Percentiles rank a stretch among this genome's conserved stretches.
Evolutionary conservation across 2,329 filamentous ascomycete genomes (phyloP).

Genomic region (Didymella lethalis): DNA sequence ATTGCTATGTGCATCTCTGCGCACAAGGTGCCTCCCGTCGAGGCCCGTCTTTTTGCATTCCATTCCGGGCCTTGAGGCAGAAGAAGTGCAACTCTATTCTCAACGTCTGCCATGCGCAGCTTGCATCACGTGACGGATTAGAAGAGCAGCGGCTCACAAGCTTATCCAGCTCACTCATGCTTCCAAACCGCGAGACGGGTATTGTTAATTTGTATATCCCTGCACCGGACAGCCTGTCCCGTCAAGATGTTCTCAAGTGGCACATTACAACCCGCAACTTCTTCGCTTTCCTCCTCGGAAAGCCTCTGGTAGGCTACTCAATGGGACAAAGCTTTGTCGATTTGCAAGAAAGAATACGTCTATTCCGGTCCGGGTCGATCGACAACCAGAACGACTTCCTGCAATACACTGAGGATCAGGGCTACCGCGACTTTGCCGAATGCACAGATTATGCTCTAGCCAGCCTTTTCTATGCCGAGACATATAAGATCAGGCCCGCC

Average conservation of each 20-base stretch:
- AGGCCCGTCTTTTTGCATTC: conserved; percentile 73
- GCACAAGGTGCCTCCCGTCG: conserved; percentile 69
- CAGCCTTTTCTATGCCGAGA: conserved; percentile 72
- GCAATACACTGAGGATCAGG: conserved; percentile 71
- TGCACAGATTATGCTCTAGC: conserved; percentile 74
- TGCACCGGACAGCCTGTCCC: conserved; percentile 62
- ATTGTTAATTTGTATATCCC: conserved; percentile 73
- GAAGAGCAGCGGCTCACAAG: conserved; percentile 20
- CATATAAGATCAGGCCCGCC: conserved; percentile 67
- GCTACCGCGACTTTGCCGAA: conserved; percentile 72
- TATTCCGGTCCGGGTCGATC: conserved; percentile 63
- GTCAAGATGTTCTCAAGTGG: conserved; percentile 65
- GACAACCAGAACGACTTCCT: conserved; percentile 70
- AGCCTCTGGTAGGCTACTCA: conserved; percentile 71
- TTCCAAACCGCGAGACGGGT: conserved; percentile 47
- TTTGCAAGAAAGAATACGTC: conserved; percentile 70
- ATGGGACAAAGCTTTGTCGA: conserved; percentile 70
- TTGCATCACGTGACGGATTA: conserved; percentile 28
- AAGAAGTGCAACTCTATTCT: conserved; percentile 69
- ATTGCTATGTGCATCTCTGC: conserved; percentile 75
- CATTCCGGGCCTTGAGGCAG: conserved; percentile 64
- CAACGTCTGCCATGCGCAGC: conserved; percentile 53
- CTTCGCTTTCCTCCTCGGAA: conserved; percentile 73
- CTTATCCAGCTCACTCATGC: conserved; percentile 47
- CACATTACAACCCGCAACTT: conserved; percentile 77